Evolutionary conservation across 805 yeast species (phyloP).

Genomic region (Sporopachydermia lactativora): DNA sequence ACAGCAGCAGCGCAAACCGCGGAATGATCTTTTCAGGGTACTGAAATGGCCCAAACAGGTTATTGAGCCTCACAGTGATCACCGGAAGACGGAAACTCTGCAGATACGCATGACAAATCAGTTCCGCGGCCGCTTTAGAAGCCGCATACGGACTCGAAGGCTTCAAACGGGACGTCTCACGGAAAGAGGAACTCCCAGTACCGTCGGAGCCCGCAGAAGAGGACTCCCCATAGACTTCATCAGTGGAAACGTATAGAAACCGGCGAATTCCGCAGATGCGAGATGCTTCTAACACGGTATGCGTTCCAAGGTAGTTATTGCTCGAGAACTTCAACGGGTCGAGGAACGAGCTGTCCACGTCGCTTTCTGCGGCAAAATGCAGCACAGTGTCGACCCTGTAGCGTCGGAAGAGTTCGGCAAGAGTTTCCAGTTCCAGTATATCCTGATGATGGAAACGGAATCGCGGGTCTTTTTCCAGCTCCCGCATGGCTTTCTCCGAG

Average conservation of each 20-base stretch:
- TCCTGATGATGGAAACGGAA: slow-evolving; percentile 22
- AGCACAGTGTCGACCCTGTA: slow-evolving; percentile 23
- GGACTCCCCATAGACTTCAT: slow-evolving; percentile 43
- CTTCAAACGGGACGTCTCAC: slow-evolving; percentile 25
- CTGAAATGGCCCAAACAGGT: slow-evolving; percentile 39
- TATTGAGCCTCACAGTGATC: slow-evolving; percentile 31
- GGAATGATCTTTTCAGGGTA: slow-evolving; percentile 40
- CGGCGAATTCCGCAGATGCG: slow-evolving; percentile 13
- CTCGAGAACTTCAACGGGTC: slow-evolving; percentile 28
- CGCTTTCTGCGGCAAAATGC: slow-evolving; percentile 41
- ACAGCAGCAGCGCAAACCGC: slow-evolving; percentile 10
- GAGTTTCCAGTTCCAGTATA: slow-evolving; percentile 16
- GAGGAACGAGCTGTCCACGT: slow-evolving; percentile 36
- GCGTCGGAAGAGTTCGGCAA: slow-evolving; percentile 12
- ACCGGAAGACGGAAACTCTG: slow-evolving; percentile 29
- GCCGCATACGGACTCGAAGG: slow-evolving; percentile 49
- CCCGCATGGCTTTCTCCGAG: slow-evolving; percentile 17
- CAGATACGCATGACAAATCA: slow-evolving; percentile 31
- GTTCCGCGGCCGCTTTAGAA: slow-evolving; percentile 38
- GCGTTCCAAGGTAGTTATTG: slow-evolving; percentile 34
- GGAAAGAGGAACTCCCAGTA: too few species aligned
- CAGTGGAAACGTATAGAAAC: slow-evolving; percentile 39
- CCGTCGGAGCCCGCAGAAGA: slow-evolving; percentile 15
- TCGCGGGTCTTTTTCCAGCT: slow-evolving; percentile 15
- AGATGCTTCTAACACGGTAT: slow-evolving; percentile 29